Conservation (phyloP, 768 basidiomycete genomes). For the Rhizopogon salebrosus region DNA sequence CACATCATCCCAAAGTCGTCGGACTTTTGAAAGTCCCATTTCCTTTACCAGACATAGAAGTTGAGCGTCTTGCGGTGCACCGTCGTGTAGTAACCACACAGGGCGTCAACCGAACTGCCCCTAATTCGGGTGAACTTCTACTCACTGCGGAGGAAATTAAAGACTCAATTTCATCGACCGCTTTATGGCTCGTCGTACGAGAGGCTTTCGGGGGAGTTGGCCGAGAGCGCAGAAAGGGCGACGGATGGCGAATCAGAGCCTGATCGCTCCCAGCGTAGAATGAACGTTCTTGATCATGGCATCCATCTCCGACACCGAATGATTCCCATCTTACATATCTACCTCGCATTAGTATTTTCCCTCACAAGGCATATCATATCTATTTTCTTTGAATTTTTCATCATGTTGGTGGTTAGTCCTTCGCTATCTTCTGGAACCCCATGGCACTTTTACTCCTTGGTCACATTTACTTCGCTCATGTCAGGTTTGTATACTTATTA, state of each 20-base stretch:
- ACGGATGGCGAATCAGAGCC: constrained; percentile 71
- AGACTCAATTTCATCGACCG: constrained; percentile 84
- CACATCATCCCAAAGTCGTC: constrained; percentile 94
- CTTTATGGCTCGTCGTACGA: constrained; percentile 86
- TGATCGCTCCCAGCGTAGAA: constrained; percentile 21
- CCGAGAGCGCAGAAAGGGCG: constrained; percentile 69
- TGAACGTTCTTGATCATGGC: not conserved
- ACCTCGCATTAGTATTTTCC: constrained; percentile 5
- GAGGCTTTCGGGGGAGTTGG: constrained; percentile 92
- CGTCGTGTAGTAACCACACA: constrained; percentile 38
- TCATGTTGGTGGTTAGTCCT: constrained; percentile 1
- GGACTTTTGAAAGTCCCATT: constrained; percentile 88
- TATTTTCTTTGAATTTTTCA: not conserved
- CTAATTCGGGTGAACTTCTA: constrained; percentile 27
- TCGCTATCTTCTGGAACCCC: constrained; percentile 13
- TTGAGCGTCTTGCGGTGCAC: constrained; percentile 52
- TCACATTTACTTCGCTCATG: not conserved
- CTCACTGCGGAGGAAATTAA: constrained; percentile 91
- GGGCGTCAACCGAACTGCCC: constrained; percentile 21
- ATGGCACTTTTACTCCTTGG: constrained; percentile 1
- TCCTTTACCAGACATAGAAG: constrained; percentile 77
- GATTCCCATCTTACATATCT: not conserved
- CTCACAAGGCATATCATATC: constrained; percentile 10
- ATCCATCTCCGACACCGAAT: not conserved
- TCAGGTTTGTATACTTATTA: constrained; percentile 3